phyloP scores from a whole-genome alignment of 805 yeast genomes.

The Candida morakotiae region DNA sequence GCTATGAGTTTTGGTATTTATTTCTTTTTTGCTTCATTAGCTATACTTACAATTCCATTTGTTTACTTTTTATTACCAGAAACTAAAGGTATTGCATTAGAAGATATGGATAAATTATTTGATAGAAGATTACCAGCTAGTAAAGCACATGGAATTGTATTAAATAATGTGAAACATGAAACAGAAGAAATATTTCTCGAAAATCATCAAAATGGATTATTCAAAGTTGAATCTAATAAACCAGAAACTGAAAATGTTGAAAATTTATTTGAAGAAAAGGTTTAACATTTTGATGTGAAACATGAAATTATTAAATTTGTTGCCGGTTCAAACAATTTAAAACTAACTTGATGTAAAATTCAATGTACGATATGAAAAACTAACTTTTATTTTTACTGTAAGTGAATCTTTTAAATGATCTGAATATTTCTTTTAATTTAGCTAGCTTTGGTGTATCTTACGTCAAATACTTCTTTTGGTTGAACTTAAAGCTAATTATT shows the following conservation, averaged over 20 bases:
- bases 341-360: too few relatives aligned
- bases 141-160: constrained; percentile 18
- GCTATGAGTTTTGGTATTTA: constrained; percentile 37
- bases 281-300: too few relatives aligned
- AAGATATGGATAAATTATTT: constrained; percentile 40
- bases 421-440: too few relatives aligned
- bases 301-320: too few relatives aligned
- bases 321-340: neutral
- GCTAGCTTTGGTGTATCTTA: too few relatives aligned
- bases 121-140: constrained; percentile 18
- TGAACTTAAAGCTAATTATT: too few relatives aligned
- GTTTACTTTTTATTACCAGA: constrained; percentile 45
- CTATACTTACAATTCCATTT: constrained; percentile 33
- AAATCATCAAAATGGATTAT: constrained; percentile 10
- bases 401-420: too few relatives aligned
- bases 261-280: neutral
- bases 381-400: too few relatives aligned
- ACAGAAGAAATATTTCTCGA: constrained; percentile 12
- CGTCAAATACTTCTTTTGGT: too few relatives aligned
- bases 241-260: constrained; percentile 6
- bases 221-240: constrained; percentile 14
- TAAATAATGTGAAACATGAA: constrained; percentile 11
- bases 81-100: constrained; percentile 43
- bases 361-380: too few relatives aligned
- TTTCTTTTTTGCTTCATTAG: constrained; percentile 38